phyloP scores from a whole-genome alignment of 179 eudicot species.

The Monotropa hypopitys region DNA sequence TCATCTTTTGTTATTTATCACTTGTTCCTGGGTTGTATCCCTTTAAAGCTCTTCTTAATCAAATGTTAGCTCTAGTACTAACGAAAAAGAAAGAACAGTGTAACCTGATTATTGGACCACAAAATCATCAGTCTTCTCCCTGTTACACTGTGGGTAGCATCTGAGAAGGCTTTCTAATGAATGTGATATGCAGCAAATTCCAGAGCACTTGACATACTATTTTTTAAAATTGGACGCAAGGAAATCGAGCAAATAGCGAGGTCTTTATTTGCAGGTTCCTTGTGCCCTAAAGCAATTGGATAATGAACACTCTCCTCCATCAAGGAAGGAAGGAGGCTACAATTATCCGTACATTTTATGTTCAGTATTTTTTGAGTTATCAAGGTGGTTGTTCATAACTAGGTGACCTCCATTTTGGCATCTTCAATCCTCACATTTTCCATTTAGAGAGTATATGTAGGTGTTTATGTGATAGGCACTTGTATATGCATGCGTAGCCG shows the following conservation, averaged over 20 bases:
- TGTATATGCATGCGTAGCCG: not conserved
- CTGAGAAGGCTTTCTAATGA: no score
- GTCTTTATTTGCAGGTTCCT: conserved; percentile 32
- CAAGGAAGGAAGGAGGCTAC: conserved; percentile 46
- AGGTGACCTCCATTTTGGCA: not conserved
- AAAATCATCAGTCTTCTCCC: not conserved
- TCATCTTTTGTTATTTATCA: not conserved
- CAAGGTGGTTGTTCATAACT: not conserved
- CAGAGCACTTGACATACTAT: not conserved
- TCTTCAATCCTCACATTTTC: not conserved
- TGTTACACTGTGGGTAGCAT: not conserved
- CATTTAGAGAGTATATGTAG: not conserved
- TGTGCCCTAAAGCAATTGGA: conserved; percentile 43
- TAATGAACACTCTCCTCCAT: conserved; percentile 63
- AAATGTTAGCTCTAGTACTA: not conserved
- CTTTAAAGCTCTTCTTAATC: not conserved
- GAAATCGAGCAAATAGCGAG: conserved; percentile 29
- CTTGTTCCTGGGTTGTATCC: not conserved
- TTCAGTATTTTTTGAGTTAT: not conserved
- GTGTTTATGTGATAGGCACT: no score
- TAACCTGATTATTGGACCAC: not conserved
- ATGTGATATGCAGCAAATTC: not conserved
- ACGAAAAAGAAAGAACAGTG: not conserved
- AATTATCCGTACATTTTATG: conserved; percentile 14
- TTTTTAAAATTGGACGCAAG: conserved; percentile 17